Base-by-base conservation (phyloP, 306 rosid species). In the Parietaria judaica region DNA sequence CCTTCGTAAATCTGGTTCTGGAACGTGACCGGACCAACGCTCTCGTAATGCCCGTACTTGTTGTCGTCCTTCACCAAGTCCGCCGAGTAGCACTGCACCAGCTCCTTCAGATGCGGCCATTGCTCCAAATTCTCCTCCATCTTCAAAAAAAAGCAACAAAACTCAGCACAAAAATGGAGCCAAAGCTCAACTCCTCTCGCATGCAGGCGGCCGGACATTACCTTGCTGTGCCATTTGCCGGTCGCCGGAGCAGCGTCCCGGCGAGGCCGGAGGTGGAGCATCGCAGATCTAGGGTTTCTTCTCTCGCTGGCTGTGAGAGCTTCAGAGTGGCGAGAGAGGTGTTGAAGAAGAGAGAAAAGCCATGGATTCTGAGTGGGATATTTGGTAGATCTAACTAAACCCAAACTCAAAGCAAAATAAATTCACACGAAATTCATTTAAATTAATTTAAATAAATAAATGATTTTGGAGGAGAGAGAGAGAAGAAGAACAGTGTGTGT, bases 101-200 rank as follows among this genome's bases (percentile, higher is more conserved):
- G 76, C 68, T 92, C 99, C 60, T 81, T 92, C 74, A 92, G 86
- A 71, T 88, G 96, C 31, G 99, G 99, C 94, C 95, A 88, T 72
- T 92, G 99, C 84, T 92, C 99, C 84, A 92, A 77, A 79, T 92
- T 92, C 79, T 88, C 96, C 17, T 88, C 94, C 66, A 86, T 84
- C 96, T 92, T 6, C 12, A 60, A 61, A 16, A 49, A 14, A 6
- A 31, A 50, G 37, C 9, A 44, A 54, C 61, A 38, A 16, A 53
- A 15, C 31, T 23, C 31, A 23, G 31, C 31, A 38, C 0, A 36
- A 48, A 23, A 23, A 6, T 11, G 9, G 50, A 61, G 13, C 14
- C 15, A n/a, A 34, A n/a, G 1, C 0, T 49, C 15, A 2, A 23
- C 46, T 44, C 44, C 41, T 54, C 36, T 44, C 47, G 3, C 11